phyloP scores from a whole-genome alignment of 768 basidiomycete species.

The Suillus brevipes region DNA sequence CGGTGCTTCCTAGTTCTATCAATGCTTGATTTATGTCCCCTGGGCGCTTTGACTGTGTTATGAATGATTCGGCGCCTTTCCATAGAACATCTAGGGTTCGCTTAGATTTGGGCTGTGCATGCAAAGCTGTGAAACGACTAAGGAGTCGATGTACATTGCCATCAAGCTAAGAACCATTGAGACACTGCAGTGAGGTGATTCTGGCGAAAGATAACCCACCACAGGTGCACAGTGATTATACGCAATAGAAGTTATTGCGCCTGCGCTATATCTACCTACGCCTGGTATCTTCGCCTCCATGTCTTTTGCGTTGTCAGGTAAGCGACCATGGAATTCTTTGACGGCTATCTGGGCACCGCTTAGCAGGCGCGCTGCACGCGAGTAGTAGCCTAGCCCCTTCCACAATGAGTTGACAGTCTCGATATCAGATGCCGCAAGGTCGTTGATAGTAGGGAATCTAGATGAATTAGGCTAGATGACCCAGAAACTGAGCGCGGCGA shows the following conservation, averaged over 20 bases:
- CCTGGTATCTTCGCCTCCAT: constrained; percentile 86
- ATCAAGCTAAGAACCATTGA: constrained; percentile 58
- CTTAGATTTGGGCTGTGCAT: constrained; percentile 82
- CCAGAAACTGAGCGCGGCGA: constrained; percentile 12
- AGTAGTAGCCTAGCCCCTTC: constrained; percentile 93
- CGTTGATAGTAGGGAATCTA: constrained; percentile 80
- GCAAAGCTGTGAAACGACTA: constrained; percentile 77
- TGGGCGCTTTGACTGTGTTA: constrained; percentile 53
- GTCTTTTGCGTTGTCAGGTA: constrained; percentile 79
- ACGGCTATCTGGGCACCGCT: constrained; percentile 82
- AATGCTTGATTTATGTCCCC: constrained; percentile 92
- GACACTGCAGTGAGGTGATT: background rate
- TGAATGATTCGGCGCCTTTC: constrained; percentile 71
- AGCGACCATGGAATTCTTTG: constrained; percentile 58
- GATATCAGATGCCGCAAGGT: constrained; percentile 69
- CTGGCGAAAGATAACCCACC: constrained; percentile 47
- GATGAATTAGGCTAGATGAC: background rate
- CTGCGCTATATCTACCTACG: constrained; percentile 87
- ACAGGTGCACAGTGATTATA: constrained; percentile 83
- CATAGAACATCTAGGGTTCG: constrained; percentile 79
- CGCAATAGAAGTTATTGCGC: constrained; percentile 83
- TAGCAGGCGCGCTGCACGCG: constrained; percentile 79
- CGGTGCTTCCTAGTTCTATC: constrained; percentile 92
- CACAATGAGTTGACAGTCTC: constrained; percentile 88
- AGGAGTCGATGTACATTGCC: constrained; percentile 89